These are phyloP conservation scores for Leccinum variabile DNA, from an alignment of 1,284 basidiomycete genomes.

Conservation along the genomic window DNA sequence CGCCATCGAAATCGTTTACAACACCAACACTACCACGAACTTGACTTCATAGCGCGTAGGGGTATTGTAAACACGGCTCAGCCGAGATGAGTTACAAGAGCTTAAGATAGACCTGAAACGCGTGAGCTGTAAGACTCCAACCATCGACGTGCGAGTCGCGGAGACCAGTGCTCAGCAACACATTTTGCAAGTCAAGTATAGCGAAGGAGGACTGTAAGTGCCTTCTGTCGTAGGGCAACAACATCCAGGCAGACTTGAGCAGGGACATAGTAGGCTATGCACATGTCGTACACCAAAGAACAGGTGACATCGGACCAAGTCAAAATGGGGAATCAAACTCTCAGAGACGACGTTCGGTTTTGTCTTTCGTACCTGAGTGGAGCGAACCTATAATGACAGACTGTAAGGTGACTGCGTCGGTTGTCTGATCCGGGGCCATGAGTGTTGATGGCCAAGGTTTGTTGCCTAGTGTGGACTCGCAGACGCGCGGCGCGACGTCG, in stretches of 20 bases:
- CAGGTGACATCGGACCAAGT: neutral
- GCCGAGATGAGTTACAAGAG: neutral
- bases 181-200: neutral
- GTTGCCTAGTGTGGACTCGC: neutral
- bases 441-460: neutral
- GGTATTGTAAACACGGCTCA: neutral
- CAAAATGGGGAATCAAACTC: neutral
- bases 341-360: neutral
- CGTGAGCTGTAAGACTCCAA: neutral
- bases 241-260: neutral
- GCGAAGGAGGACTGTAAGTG: neutral
- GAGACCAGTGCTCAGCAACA: neutral
- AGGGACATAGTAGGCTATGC: neutral
- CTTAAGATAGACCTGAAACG: slow-evolving; percentile 8
- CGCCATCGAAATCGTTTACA: neutral
- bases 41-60: neutral
- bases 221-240: neutral
- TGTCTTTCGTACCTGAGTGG: neutral
- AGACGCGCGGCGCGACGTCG: neutral
- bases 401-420: neutral
- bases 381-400: neutral
- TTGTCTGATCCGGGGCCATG: neutral
- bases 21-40: neutral
- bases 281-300: neutral
- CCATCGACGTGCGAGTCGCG: neutral